Conservation (phyloP, 2,329 filamentous ascomycete species). For the Davidsoniella virescens region DNA sequence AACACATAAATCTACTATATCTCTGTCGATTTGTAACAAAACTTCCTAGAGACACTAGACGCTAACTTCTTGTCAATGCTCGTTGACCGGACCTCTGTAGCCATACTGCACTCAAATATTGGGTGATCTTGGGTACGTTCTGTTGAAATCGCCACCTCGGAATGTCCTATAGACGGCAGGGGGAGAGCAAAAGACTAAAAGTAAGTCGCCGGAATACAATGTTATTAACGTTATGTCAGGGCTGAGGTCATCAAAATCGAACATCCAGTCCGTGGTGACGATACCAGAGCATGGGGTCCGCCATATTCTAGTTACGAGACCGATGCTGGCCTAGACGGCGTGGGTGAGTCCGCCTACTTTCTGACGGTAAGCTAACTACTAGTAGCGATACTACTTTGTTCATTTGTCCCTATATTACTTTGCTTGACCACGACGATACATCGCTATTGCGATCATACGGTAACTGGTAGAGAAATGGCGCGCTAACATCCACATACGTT, state of each 20-base stretch:
- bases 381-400: too few relatives aligned
- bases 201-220: not conserved
- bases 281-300: conserved; percentile 91
- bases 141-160: not conserved
- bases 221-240: conserved; percentile 26
- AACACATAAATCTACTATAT: too few relatives aligned
- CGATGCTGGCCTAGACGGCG: conserved; percentile 42
- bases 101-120: conserved; percentile 96
- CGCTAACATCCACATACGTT: too few relatives aligned
- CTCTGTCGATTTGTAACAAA: too few relatives aligned
- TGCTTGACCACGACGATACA: too few relatives aligned
- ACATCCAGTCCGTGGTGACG: conserved; percentile 78
- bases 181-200: too few relatives aligned
- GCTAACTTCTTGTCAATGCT: too few relatives aligned
- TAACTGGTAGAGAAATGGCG: not conserved
- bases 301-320: conserved; percentile 70
- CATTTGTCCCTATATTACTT: too few relatives aligned
- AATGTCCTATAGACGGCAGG: not conserved
- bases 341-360: conserved; percentile 91
- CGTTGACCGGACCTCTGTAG: conserved; percentile 27
- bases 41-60: too few relatives aligned
- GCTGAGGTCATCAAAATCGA: conserved; percentile 97
- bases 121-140: conserved; percentile 74
- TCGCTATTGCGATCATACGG: too few relatives aligned
- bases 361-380: conserved; percentile 45